Evolutionary conservation across 2,329 filamentous ascomycete species (phyloP), one percentile per base, ranked within the genome.

Genomic region (Claviceps humidiphila): DNA sequence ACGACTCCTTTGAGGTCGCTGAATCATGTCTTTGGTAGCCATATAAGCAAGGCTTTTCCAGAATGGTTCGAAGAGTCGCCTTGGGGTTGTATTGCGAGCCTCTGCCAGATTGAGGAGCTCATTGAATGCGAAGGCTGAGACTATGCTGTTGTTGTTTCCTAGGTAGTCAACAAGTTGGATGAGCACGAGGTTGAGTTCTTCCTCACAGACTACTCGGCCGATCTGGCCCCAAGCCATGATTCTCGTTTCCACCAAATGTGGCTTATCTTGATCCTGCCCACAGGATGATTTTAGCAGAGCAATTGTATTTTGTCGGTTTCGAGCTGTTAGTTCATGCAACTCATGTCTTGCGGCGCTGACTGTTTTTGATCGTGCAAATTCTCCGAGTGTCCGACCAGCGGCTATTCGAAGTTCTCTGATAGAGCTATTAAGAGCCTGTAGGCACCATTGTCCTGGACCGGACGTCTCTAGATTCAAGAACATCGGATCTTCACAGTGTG

Each of bases 181-280:
- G 34, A 98, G 72, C 22, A 93, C 85, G 50, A 96, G 78, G 59
- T 93, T 93, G 52, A 95, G 78, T 63, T 95, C 89, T 56, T 91
- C 82, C 56, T 93, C 87, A 16, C 81, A 78, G 45, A 87, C 84
- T 9, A 84, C 76, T 53, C 81, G 84, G 55, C 88, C 91, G 48
- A 95, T 74, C 62, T 89, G 84, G n/a, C 86, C 85, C 79, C 91
- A 89, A 14, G 87, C 85, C 68, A 93, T 73, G 53, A 97, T 84
- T 57, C 87, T 84, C 17, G 88, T 90, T 66, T 97, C 91, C 49
- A 89, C 84, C 45, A 90, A 70, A 54, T 81, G 75, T 5, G 82
- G 68, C 7, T 80, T 73, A 8, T 51, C 40, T n/a, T 24, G 5
- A 51, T 82, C 78, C 53, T 82, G 83, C 47, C 87, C 83, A 1